These are phyloP conservation scores for Berberis thunbergii DNA, from an alignment of 164 flowering plant species.

Conservation along the genomic window DNA sequence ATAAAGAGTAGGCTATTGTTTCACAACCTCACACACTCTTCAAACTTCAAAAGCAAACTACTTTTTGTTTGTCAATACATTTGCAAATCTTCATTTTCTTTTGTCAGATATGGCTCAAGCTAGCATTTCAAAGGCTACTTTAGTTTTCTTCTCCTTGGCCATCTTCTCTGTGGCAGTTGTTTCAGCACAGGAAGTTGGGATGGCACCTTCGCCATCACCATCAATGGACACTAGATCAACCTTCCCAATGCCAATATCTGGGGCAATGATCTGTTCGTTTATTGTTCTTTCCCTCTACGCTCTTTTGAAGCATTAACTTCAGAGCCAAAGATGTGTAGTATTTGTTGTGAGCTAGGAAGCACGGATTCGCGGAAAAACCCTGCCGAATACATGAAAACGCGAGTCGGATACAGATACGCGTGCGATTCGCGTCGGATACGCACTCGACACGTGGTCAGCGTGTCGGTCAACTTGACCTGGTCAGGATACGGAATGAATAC, in stretches of 20 bases:
- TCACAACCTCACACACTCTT: too few species aligned
- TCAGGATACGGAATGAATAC: too few species aligned
- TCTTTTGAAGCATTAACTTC: too few species aligned
- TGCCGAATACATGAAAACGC: too few species aligned
- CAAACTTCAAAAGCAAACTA: not conserved
- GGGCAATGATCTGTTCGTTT: not conserved
- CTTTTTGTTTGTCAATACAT: not conserved
- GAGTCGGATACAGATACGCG: too few species aligned
- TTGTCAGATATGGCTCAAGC: not conserved
- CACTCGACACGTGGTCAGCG: too few species aligned
- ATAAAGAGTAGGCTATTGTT: too few species aligned
- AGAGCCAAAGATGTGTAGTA: too few species aligned
- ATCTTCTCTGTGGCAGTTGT: not conserved
- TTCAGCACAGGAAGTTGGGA: not conserved
- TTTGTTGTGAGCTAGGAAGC: too few species aligned
- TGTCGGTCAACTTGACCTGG: too few species aligned
- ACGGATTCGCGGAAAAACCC: too few species aligned
- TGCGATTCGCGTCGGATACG: too few species aligned
- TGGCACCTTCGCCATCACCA: not conserved
- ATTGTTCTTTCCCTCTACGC: not conserved
- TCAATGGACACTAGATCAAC: constrained; percentile 1
- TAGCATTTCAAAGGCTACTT: not conserved
- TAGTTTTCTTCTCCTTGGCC: not conserved
- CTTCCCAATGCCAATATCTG: not conserved
- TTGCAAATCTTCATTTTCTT: not conserved